phyloP scores from a whole-genome alignment of 768 basidiomycete genomes.

The Gyrodon lividus region DNA sequence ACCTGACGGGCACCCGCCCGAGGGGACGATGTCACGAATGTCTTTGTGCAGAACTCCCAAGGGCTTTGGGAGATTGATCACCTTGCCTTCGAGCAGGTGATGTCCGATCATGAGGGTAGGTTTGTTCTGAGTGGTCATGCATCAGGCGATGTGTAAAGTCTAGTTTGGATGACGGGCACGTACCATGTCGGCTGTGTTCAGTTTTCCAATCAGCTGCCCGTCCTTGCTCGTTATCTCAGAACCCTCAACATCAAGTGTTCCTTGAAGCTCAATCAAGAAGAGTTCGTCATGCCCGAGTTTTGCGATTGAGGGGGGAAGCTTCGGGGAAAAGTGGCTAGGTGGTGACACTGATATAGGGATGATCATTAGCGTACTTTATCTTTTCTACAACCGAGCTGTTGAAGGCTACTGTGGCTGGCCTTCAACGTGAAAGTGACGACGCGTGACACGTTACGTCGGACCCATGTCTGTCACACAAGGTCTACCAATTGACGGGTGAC shows the following conservation, averaged over 20 bases:
- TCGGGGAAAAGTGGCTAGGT: conserved; percentile 32
- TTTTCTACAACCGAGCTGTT: neutral
- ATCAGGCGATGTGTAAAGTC: neutral
- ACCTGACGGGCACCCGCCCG: neutral
- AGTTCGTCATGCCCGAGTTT: conserved; percentile 77
- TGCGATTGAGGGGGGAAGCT: conserved; percentile 64
- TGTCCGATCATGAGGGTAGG: conserved; percentile 83
- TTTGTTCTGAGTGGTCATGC: conserved; percentile 50
- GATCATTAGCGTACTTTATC: conserved; percentile 47
- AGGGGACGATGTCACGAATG: neutral
- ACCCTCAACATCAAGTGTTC: conserved; percentile 69
- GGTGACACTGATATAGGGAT: conserved; percentile 52
- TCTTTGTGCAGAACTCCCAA: conserved; percentile 66
- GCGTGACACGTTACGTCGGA: too few relatives aligned
- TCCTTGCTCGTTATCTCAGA: conserved; percentile 49
- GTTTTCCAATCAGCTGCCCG: conserved; percentile 75
- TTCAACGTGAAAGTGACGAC: too few relatives aligned
- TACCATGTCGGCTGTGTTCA: conserved; percentile 66
- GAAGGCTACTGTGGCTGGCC: neutral
- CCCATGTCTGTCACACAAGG: too few relatives aligned
- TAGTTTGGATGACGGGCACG: conserved; percentile 20
- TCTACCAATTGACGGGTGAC: too few relatives aligned
- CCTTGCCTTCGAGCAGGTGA: conserved; percentile 87
- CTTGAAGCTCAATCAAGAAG: conserved; percentile 87
- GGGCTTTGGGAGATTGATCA: conserved; percentile 74